These are phyloP conservation scores for Dacryopinax primogenitus DNA, from an alignment of 768 basidiomycete species.

Conservation along the genomic window DNA sequence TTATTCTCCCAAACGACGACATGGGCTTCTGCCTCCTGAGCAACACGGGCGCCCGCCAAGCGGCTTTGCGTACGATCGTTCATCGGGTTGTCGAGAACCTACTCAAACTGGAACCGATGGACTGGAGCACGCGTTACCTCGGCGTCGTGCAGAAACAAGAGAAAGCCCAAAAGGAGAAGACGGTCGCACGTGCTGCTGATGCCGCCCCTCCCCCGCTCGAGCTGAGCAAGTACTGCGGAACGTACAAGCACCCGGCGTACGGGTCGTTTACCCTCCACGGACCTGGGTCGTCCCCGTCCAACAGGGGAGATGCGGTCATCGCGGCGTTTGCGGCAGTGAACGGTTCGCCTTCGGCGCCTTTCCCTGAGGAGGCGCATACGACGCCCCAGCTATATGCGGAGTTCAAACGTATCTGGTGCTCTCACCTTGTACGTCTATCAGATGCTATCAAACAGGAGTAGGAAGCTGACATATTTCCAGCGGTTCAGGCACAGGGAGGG, in stretches of 20 bases:
- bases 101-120: constrained; percentile 9
- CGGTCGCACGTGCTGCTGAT: background rate
- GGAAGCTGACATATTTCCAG: too few species aligned
- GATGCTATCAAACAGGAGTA: too few species aligned
- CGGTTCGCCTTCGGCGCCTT: constrained; percentile 2
- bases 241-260: constrained; percentile 31
- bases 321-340: constrained; percentile 25
- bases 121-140: constrained; percentile 12
- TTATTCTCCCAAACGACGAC: constrained; percentile 29
- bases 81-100: constrained; percentile 21
- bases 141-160: constrained; percentile 6
- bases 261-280: constrained; percentile 30
- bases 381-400: constrained; percentile 23
- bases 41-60: constrained; percentile 23
- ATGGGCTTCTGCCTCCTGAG: constrained; percentile 30
- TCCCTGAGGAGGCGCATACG: background rate
- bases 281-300: constrained; percentile 19
- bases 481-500: background rate
- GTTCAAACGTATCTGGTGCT: constrained; percentile 25
- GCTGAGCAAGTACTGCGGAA: constrained; percentile 27
- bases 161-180: background rate
- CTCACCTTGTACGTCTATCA: too few species aligned
- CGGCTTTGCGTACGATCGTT: constrained; percentile 13
- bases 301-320: constrained; percentile 21
- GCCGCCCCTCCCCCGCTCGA: background rate